Percentiles rank a stretch among this genome's conserved stretches.
phyloP scores from a whole-genome alignment of 2,329 filamentous ascomycete species.

The Diaporthe australafricana region DNA sequence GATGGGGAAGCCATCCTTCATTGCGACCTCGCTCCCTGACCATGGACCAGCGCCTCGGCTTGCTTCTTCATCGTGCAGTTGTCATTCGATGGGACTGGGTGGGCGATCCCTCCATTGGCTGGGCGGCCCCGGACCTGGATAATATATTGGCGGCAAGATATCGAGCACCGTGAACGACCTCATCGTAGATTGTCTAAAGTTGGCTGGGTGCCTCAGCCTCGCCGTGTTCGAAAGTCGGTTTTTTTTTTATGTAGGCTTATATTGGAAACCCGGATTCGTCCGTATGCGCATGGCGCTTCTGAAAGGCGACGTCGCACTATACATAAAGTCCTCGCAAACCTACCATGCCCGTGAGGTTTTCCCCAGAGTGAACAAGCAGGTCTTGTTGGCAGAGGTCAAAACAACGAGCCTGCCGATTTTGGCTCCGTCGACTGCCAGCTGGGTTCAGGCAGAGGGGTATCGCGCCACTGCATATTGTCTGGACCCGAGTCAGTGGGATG shows the following conservation, averaged over 20 bases:
- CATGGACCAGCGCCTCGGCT: constrained; percentile 21
- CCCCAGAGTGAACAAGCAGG: background rate
- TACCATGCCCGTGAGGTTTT: background rate
- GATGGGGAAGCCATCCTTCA: constrained; percentile 14
- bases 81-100: constrained; percentile 26
- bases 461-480: background rate
- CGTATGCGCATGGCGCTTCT: background rate
- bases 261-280: background rate
- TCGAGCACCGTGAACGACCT: background rate
- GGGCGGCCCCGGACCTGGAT: background rate
- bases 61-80: constrained; percentile 32
- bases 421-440: background rate
- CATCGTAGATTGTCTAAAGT: too few species aligned
- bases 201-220: background rate
- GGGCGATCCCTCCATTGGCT: constrained; percentile 22
- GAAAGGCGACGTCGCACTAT: background rate
- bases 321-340: background rate
- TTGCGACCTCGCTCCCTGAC: constrained; percentile 3
- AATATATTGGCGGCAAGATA: background rate
- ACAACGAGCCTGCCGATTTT: background rate
- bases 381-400: background rate
- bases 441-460: background rate
- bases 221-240: too few species aligned
- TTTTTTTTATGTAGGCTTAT: background rate
- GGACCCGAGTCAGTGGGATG: background rate